Evolutionary conservation across 306 rosid species (phyloP), one percentile per base, ranked within the genome.

Genomic region (Prunus dulcis): DNA sequence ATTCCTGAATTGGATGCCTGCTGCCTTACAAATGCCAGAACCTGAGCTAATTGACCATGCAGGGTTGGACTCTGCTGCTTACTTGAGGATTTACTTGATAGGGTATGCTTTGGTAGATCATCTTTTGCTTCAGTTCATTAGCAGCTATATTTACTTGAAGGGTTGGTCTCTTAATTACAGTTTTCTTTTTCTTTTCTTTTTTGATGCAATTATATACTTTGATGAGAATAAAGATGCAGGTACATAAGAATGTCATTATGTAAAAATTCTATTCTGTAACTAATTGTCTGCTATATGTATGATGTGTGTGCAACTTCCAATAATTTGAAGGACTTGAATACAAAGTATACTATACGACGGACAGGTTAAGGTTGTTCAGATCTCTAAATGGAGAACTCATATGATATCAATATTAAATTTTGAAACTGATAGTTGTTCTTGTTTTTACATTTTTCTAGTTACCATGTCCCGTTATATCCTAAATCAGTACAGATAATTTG

Each of bases 1-100:
- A 82, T 92, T 95, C 86, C 80, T 95, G 83, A 95, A 80, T 47
- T 95, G 98, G 98, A 92, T 92, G 98, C 96, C 92, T 47, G 97
- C 82, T 10, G 97, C 98, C 23, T 79, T 95, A 86, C 85, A 83
- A 84, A 95, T 95, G 98, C 98, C 98, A 3, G 98, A 95, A 84
- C 97, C 96, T 13, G 98, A 95, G 87, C 79, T 95, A 49, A 84
- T 95, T 64, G 91, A 89, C 19, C 98, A 95, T 60, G 97, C 98
- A 0, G 98, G 98, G 61, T 83, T 95, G 85, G 98, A 95, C 79
- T 95, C 98, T 71, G 97, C 88, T 45, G 96, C 88, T 34, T 95
- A 90, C 85, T 78, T 95, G 87, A 88, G 99, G 86, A 95, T 95
- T 79, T 95, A 95, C 85, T 84, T 92, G 82, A 84, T 83, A 19